Evolutionary conservation across 2,329 filamentous ascomycete genomes (phyloP).

Genomic region (Fusarium sp.): DNA sequence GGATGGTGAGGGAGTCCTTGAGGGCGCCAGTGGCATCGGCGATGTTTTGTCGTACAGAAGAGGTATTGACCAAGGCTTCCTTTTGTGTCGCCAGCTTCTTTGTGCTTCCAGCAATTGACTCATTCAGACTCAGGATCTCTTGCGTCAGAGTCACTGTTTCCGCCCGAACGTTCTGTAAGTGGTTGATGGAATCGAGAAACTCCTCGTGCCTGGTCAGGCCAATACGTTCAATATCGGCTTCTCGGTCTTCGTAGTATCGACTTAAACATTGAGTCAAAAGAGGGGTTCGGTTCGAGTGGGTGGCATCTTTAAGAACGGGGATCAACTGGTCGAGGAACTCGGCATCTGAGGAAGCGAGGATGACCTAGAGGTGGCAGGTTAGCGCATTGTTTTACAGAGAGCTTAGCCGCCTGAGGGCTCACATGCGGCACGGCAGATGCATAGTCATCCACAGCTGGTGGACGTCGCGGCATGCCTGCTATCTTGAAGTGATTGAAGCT

Average conservation of each 20-base stretch:
- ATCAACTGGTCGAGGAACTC: slow-evolving; percentile 98
- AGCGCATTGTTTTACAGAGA: slow-evolving; percentile 14
- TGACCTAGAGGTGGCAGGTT: slow-evolving; percentile 71
- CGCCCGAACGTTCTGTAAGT: slow-evolving; percentile 91
- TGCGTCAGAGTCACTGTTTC: slow-evolving; percentile 89
- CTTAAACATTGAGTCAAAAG: slow-evolving; percentile 77
- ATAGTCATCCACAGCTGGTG: slow-evolving; percentile 62
- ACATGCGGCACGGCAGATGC: slow-evolving; percentile 62
- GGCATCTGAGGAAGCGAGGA: slow-evolving; percentile 88
- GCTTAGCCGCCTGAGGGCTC: slow-evolving; percentile 32
- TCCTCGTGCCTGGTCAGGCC: slow-evolving; percentile 97
- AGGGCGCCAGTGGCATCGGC: slow-evolving; percentile 90
- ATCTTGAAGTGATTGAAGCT: slow-evolving; percentile 19
- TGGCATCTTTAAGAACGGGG: slow-evolving; percentile 91
- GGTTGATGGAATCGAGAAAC: slow-evolving; percentile 92
- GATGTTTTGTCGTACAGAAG: slow-evolving; percentile 93
- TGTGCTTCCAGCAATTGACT: slow-evolving; percentile 94
- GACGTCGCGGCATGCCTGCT: slow-evolving; percentile 59
- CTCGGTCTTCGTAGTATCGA: slow-evolving; percentile 86
- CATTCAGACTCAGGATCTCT: slow-evolving; percentile 92
- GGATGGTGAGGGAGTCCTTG: slow-evolving; percentile 90
- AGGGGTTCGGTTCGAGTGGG: slow-evolving; percentile 77
- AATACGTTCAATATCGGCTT: slow-evolving; percentile 92
- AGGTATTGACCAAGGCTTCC: slow-evolving; percentile 91
- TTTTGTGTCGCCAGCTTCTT: slow-evolving; percentile 96